Percentiles rank a stretch among this genome's conserved stretches.
Conservation (phyloP, 805 yeast genomes). For the Zygosaccharomyces siamensis region DNA sequence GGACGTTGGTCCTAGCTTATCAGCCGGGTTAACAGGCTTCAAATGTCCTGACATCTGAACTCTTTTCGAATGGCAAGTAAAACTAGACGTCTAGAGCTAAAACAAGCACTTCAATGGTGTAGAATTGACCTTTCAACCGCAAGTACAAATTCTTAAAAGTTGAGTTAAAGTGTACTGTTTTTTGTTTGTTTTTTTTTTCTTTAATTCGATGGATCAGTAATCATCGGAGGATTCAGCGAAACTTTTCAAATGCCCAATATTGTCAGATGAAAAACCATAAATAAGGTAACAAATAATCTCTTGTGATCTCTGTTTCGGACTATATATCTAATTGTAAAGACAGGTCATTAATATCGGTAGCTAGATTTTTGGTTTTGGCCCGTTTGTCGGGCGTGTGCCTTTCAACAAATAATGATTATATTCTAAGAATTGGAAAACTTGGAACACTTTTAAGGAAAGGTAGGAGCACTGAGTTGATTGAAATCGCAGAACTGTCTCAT, state of each 20-base stretch:
- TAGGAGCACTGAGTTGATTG: too few relatives aligned
- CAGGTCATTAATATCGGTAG: too few relatives aligned
- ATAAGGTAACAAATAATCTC: too few relatives aligned
- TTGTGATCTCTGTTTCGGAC: too few relatives aligned
- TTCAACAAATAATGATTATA: too few relatives aligned
- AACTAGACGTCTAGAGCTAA: background rate
- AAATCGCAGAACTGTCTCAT: background rate
- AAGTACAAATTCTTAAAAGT: background rate
- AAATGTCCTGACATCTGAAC: conserved; percentile 8
- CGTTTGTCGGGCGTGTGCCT: too few relatives aligned
- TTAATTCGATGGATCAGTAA: background rate
- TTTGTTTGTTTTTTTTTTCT: conserved; percentile 1
- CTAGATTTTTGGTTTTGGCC: too few relatives aligned
- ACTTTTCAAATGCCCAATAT: too few relatives aligned
- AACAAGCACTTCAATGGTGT: background rate
- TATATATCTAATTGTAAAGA: too few relatives aligned
- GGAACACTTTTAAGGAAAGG: too few relatives aligned
- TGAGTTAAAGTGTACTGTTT: background rate
- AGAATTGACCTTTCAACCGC: background rate
- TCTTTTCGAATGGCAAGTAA: background rate
- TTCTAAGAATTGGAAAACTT: too few relatives aligned
- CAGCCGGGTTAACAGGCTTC: conserved; percentile 12
- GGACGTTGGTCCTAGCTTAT: conserved; percentile 11
- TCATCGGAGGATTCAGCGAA: background rate
- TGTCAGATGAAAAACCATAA: too few relatives aligned